These are phyloP conservation scores for Xerophyta viscosa DNA, from an alignment of 106 monocot genomes.

Conservation along the genomic window DNA sequence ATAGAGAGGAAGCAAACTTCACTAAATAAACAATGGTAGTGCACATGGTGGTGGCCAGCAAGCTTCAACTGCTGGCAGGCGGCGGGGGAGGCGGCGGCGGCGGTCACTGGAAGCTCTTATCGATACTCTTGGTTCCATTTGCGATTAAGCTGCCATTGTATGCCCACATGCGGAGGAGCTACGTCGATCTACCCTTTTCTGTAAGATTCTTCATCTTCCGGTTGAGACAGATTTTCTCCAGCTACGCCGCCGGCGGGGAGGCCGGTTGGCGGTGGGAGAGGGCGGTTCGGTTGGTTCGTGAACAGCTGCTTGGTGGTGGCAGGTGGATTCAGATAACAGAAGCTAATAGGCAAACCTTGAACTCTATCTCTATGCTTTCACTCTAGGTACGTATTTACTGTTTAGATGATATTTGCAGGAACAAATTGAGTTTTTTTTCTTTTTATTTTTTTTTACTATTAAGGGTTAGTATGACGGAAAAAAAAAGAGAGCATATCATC, in stretches of 20 bases:
- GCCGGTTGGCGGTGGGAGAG: conserved; percentile 10
- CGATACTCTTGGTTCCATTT: conserved; percentile 8
- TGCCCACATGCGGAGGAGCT: background rate
- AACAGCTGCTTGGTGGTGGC: background rate
- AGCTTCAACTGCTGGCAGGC: background rate
- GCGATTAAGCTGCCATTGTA: background rate
- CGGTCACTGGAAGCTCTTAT: conserved; percentile 2
- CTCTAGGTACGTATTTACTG: background rate
- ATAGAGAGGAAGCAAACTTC: too few species aligned
- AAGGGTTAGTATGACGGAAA: too few species aligned
- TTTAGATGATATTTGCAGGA: too few species aligned
- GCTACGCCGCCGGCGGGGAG: background rate
- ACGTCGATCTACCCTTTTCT: background rate
- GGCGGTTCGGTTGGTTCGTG: conserved; percentile 3
- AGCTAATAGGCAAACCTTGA: background rate
- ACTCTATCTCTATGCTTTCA: background rate
- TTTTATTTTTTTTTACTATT: too few species aligned
- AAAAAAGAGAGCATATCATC: too few species aligned
- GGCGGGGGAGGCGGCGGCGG: background rate
- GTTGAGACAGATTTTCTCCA: conserved; percentile 3
- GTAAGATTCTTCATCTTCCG: conserved; percentile 6
- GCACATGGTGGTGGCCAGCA: background rate
- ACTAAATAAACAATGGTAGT: conserved; percentile 3
- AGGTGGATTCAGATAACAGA: background rate
- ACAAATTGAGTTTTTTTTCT: too few species aligned